These are phyloP conservation scores for Globisporangium echinulatum DNA, from an alignment of 352 stramenopile species.

Conservation along the genomic window DNA sequence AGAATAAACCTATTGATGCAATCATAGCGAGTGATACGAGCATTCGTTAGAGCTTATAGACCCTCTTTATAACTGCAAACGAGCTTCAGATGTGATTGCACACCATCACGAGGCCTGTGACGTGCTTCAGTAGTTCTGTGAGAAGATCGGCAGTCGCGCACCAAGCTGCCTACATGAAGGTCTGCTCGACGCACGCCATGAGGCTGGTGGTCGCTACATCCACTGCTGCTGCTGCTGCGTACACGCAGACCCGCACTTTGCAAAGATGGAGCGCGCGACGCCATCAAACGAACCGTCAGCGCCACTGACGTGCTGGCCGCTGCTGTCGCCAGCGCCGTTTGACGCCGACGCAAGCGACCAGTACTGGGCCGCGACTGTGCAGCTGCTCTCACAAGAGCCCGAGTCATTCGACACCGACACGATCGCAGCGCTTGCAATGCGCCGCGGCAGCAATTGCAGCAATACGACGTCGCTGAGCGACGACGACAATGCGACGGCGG, in stretches of 20 bases:
- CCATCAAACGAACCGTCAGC: not conserved
- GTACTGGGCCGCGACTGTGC: constrained; percentile 5
- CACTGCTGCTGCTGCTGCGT: not conserved
- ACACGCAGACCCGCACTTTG: not conserved
- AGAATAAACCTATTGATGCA: too few species aligned
- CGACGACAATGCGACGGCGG: not conserved
- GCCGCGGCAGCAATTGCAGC: not conserved
- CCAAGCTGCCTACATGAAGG: too few species aligned
- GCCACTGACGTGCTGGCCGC: not conserved
- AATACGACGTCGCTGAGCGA: constrained; percentile 1
- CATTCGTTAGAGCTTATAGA: too few species aligned
- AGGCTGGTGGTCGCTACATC: not conserved
- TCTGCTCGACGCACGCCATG: too few species aligned
- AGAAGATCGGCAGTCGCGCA: too few species aligned
- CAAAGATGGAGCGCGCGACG: constrained; percentile 2
- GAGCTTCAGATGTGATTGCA: too few species aligned
- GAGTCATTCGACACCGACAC: not conserved
- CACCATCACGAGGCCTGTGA: too few species aligned
- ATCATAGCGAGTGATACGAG: too few species aligned
- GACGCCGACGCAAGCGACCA: not conserved
- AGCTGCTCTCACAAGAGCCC: constrained; percentile 3
- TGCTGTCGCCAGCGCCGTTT: not conserved
- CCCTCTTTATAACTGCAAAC: too few species aligned
- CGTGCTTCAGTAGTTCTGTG: too few species aligned
- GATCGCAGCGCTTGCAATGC: not conserved